Percentiles rank a stretch among this genome's conserved stretches.
These are phyloP conservation scores for Fusarium pininemorale DNA, from an alignment of 2,329 filamentous ascomycete genomes.

Conservation along the genomic window DNA sequence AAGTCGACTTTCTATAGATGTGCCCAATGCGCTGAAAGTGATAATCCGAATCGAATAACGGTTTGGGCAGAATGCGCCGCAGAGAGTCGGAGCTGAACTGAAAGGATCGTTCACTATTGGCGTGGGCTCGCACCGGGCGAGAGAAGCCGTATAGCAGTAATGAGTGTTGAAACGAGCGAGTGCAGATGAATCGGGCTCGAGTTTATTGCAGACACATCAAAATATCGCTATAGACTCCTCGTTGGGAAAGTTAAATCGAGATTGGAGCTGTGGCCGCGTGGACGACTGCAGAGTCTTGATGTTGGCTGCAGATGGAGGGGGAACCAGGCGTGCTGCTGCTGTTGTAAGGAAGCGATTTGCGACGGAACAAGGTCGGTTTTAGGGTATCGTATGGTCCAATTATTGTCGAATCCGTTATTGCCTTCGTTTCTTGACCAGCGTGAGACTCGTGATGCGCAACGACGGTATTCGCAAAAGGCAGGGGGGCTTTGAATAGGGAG, in stretches of 20 bases:
- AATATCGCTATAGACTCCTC: neutral
- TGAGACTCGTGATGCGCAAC: conserved; percentile 35
- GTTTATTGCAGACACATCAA: conserved; percentile 40
- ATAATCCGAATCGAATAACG: neutral
- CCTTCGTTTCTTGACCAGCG: conserved; percentile 19
- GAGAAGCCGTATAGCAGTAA: conserved; percentile 24
- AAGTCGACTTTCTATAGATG: neutral
- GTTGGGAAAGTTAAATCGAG: neutral
- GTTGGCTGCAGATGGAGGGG: conserved; percentile 6
- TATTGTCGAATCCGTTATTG: conserved; percentile 22
- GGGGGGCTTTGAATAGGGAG: conserved; percentile 14
- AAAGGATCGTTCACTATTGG: conserved; percentile 21
- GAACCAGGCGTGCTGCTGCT: neutral
- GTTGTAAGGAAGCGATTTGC: conserved; percentile 15
- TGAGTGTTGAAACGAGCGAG: conserved; percentile 19
- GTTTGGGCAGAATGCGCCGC: conserved; percentile 15
- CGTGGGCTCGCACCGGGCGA: conserved; percentile 41
- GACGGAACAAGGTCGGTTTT: conserved; percentile 23
- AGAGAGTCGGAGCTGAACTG: neutral
- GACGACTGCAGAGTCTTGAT: conserved; percentile 5
- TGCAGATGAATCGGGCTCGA: neutral
- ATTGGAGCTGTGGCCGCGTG: conserved; percentile 4
- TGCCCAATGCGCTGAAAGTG: conserved; percentile 20
- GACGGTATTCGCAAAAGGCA: conserved; percentile 26
- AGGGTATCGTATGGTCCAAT: conserved; percentile 23